Evolutionary conservation across 1,139 yeast genomes (phyloP).

Genomic region (Pichia sp.): DNA sequence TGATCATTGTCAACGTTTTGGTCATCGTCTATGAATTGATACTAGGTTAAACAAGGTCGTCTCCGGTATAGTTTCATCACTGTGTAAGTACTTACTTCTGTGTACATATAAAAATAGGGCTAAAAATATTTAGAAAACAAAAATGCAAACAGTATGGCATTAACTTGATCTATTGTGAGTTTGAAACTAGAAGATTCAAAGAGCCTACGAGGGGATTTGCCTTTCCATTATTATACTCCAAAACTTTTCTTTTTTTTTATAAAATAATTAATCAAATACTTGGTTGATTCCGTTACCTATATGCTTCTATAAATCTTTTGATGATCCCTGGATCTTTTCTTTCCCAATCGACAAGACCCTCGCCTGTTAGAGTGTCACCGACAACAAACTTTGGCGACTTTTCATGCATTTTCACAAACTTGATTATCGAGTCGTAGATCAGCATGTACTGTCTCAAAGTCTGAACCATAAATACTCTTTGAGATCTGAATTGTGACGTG

Average conservation of each 20-base stretch:
- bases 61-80: not conserved
- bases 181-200: no score
- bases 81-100: not conserved
- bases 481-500: conserved; percentile 47
- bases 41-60: conserved; percentile 48
- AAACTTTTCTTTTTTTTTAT: not conserved
- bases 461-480: conserved; percentile 57
- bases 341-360: conserved; percentile 21
- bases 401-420: conserved; percentile 22
- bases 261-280: not conserved
- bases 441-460: conserved; percentile 51
- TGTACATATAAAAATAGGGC: not conserved
- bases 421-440: conserved; percentile 41
- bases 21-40: conserved; percentile 71
- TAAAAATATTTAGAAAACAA: not conserved
- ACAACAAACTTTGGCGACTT: not conserved
- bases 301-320: conserved; percentile 13
- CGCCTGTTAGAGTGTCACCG: conserved; percentile 9
- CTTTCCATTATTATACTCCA: not conserved
- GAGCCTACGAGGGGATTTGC: no score
- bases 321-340: conserved; percentile 18
- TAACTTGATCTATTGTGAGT: not conserved
- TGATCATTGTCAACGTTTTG: conserved; percentile 61
- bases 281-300: not conserved
- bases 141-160: not conserved